phyloP scores from a whole-genome alignment of 805 yeast genomes.

The Kodamaea kaohsiungensis region DNA sequence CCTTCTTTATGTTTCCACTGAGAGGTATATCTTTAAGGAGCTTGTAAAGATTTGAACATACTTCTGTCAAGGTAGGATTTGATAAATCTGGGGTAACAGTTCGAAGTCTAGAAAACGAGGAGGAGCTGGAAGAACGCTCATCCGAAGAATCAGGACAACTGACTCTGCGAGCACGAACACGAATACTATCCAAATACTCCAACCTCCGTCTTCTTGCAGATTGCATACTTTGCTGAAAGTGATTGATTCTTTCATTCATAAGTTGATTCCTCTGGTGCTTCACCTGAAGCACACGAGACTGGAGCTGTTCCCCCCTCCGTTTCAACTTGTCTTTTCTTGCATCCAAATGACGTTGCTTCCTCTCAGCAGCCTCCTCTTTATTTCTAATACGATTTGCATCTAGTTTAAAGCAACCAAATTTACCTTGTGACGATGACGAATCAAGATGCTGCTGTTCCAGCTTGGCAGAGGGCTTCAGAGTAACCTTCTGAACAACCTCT shows the following conservation, averaged over 20 bases:
- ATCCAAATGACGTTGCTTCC: constrained; percentile 5
- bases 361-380: constrained; percentile 5
- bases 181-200: constrained; percentile 6
- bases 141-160: background rate
- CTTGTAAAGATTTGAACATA: background rate
- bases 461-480: constrained; percentile 4
- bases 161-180: constrained; percentile 4
- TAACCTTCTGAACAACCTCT: constrained; percentile 11
- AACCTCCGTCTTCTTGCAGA: constrained; percentile 5
- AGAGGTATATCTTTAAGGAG: background rate
- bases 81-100: background rate
- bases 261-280: constrained; percentile 1
- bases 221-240: background rate
- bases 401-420: background rate
- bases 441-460: background rate
- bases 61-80: background rate
- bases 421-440: background rate
- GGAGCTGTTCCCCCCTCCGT: background rate
- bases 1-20: background rate
- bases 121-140: background rate
- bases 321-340: constrained; percentile 1
- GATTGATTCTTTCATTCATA: background rate
- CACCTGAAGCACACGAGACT: background rate
- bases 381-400: background rate
- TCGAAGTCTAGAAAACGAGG: background rate